A percentile compares a stretch with the other conserved stretches of the same genome.
phyloP scores from a whole-genome alignment of 257 asterid genomes.

The Solanum neorickii region DNA sequence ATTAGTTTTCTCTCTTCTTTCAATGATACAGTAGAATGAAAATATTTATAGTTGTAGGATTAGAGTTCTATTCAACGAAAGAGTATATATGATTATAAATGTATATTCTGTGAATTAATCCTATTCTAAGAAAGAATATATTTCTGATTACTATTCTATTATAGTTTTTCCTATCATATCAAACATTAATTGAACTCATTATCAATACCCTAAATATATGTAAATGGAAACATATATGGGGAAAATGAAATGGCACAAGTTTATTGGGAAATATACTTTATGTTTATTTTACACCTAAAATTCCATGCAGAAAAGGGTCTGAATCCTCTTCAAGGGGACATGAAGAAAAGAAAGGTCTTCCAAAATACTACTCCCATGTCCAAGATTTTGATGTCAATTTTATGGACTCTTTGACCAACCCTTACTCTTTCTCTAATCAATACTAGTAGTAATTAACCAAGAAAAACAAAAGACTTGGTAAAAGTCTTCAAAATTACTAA shows the following conservation, averaged over 20 bases:
- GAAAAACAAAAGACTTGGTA: neutral
- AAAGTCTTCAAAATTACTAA: neutral
- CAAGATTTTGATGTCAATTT: neutral
- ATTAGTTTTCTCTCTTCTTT: no score
- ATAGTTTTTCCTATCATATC: neutral
- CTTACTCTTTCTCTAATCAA: neutral
- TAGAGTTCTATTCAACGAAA: no score
- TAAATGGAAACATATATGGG: neutral
- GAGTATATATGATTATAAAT: no score
- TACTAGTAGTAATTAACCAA: neutral
- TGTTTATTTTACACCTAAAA: neutral
- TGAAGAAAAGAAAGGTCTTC: neutral
- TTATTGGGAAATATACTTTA: neutral
- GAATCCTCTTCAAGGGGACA: neutral
- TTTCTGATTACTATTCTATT: no score
- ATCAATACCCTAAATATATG: neutral
- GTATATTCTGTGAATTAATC: no score
- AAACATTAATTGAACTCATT: neutral
- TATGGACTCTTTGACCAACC: neutral
- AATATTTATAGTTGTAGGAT: no score
- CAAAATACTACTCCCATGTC: neutral
- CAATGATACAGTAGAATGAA: no score
- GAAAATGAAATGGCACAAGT: neutral
- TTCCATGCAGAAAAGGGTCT: neutral
- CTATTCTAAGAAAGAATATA: no score